These are phyloP conservation scores for Aureobasidium sp. DNA, from an alignment of 2,329 filamentous ascomycete genomes.

Conservation along the genomic window DNA sequence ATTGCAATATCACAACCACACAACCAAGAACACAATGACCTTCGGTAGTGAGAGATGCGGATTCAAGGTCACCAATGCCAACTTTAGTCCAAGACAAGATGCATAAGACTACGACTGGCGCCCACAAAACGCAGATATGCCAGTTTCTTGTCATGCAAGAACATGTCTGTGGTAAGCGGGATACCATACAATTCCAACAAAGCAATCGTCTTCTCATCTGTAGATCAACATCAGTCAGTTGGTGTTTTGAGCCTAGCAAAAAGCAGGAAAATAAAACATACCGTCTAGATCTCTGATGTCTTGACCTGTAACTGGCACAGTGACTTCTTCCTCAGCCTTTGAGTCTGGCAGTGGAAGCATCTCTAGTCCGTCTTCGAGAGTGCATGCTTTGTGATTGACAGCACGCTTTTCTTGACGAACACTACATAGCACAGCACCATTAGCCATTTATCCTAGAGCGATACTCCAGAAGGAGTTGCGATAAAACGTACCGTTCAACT, in stretches of 20 bases:
- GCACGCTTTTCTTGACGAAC: neutral
- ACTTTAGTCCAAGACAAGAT: constrained; percentile 1
- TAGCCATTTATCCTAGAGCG: neutral
- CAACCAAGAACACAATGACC: too few relatives aligned
- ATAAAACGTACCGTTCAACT: neutral
- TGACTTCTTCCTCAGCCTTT: neutral
- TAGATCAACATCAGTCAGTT: neutral
- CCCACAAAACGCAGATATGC: constrained; percentile 7
- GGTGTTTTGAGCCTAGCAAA: neutral
- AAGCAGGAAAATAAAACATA: neutral
- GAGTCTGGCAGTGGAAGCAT: neutral
- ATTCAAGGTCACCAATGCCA: neutral
- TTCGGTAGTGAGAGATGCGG: too few relatives aligned
- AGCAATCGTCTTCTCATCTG: neutral
- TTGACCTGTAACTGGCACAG: neutral
- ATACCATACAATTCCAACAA: neutral
- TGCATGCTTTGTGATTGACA: neutral
- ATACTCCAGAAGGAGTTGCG: too few relatives aligned
- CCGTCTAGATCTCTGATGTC: neutral
- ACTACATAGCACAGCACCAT: neutral
- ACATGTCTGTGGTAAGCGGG: neutral
- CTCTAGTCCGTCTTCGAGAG: neutral
- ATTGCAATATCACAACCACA: too few relatives aligned
- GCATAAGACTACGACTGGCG: neutral
- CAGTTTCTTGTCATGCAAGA: constrained; percentile 8